These are phyloP conservation scores for Plasmopara viticola DNA, from an alignment of 352 stramenopile species.

Conservation along the genomic window DNA sequence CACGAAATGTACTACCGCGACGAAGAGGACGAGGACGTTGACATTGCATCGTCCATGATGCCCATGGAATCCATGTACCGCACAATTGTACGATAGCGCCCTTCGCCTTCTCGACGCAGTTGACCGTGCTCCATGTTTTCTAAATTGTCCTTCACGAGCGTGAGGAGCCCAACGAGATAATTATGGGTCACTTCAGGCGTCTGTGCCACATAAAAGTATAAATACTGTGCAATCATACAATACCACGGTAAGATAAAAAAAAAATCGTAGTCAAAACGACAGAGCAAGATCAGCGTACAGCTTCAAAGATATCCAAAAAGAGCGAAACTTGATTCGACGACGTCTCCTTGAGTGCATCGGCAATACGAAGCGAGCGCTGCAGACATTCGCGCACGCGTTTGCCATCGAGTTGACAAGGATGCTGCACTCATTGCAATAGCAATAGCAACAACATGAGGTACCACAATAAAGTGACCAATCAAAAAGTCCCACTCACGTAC, in stretches of 20 bases:
- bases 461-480: not conserved
- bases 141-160: constrained; percentile 91
- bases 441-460: no score
- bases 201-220: constrained; percentile 93
- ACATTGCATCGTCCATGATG: constrained; percentile 18
- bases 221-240: constrained; percentile 63
- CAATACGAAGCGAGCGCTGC: constrained; percentile 93
- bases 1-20: constrained; percentile 17
- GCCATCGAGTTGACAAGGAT: constrained; percentile 82
- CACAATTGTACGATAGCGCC: constrained; percentile 82
- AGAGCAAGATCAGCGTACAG: constrained; percentile 31
- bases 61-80: constrained; percentile 60
- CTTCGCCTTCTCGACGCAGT: constrained; percentile 63
- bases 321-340: constrained; percentile 86
- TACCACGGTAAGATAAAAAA: no score
- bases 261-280: not conserved
- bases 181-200: constrained; percentile 62
- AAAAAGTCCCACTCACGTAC: constrained; percentile 28
- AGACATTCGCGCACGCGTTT: constrained; percentile 96
- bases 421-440: constrained; percentile 13
- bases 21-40: constrained; percentile 15
- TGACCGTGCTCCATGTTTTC: constrained; percentile 82
- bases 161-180: constrained; percentile 72
- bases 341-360: constrained; percentile 75
- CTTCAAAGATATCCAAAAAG: constrained; percentile 96